Evolutionary conservation across 768 basidiomycete genomes (phyloP), one percentile per base, ranked within the genome.

Genomic region (Tulasnella sp.): DNA sequence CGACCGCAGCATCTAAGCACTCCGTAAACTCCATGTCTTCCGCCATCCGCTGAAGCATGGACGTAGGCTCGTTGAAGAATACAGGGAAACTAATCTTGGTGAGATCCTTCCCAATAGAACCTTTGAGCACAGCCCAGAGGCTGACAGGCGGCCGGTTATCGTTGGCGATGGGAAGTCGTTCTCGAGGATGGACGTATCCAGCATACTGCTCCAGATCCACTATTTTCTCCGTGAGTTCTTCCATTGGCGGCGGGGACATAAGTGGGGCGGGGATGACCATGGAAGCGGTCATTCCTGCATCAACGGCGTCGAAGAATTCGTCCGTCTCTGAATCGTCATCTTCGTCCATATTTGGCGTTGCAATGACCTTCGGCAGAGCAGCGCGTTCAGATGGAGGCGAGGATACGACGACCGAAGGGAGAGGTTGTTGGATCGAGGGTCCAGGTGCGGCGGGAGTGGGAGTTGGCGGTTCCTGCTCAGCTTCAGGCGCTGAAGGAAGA

Each of bases 11-110:
- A 81, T 98, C 95, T 82, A 98, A 92, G 82, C 95, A 97, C 81
- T 95, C 94, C 0, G 93, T 91, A 84, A 96, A 98, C 84, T 98
- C 96, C 94, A 97, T 97, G 84, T 99, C 96, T 85, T 99, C 96
- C 15, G 96, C 93, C 94, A 98, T 99, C 73, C 96, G 87, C 85
- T 99, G 94, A 79, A 99, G 83, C 96, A 99, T 98, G 82, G 94
- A 96, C 72, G 96, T 98, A 39, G 95, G 93, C 75, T 94, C 93
- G 83, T 95, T 96, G 82, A 94, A 95, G 83, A 91, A 95, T 55
- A 98, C 95, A 0, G 96, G 96, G 84, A 97, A 97, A 81, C 91
- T 93, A 79, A 99, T 98, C 88, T 88, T 96, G 55, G 96, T 99
- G 83, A 99, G 85, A 83, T 99, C 96, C 87, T 98, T 98, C 79